Evolutionary conservation across 2,329 filamentous ascomycete species (phyloP), one percentile per base, ranked within the genome.

Genomic region (Exophiala sp.): DNA sequence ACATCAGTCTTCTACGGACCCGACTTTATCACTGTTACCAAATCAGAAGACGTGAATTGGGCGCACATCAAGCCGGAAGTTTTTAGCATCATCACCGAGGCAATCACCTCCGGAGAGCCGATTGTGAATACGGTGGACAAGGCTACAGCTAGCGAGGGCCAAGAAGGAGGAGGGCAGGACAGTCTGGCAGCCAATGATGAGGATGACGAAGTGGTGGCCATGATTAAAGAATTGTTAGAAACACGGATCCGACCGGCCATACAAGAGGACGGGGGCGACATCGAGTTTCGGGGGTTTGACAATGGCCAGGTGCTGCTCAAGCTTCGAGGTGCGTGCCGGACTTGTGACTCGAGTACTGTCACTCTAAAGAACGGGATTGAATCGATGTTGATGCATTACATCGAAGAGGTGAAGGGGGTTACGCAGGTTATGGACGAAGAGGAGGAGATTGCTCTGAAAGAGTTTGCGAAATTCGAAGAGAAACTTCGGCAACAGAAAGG

Each of bases 171-270:
- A 11, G 73, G 74, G 55, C 79, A 80, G 54, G 88, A 95, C 62
- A 86, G 81, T 53, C 73, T 95, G 44, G 80, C 80, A 18, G 95
- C 91, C 67, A 83, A 91, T 61, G 89, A 95, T 65, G 84, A 94
- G 56, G 93, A 98, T 66, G 85, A 83, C 59, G 93, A 98, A 70
- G 88, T 96, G 9, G 85, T 98, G 7, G 86, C 88, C 52, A 97
- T 97, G 93, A 97, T 98, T 71, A 95, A 97, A 73, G 93, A 98
- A 71, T 74, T 98, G 24, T 76, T 98, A 29, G 93, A 98, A 70
- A 98, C 93, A 21, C 79, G 93, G 55, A 95, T 98, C 64, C 79
- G 93, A 37, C 93, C 93, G 0, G 87, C 91, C 1, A 98, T 98
- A 56, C 93, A 97, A 68, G 93, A 97, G 67, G 93, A 98, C 61